Evolutionary conservation across 495 filamentous ascomycete genomes (phyloP), one percentile per base, ranked within the genome.

Genomic region (Hypoxylon fragiforme): DNA sequence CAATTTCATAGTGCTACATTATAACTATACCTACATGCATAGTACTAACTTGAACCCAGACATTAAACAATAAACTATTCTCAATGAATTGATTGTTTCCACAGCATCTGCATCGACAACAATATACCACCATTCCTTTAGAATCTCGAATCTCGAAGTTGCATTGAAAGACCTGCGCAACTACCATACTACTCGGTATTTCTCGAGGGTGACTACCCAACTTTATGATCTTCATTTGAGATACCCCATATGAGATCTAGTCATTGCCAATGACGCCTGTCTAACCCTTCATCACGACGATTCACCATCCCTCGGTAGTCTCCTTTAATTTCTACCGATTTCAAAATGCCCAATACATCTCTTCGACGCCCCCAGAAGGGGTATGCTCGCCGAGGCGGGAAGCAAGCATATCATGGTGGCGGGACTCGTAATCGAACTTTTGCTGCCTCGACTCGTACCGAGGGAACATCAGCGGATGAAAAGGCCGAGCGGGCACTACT

Each of bases 391-490:
- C 65, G 70, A 8, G 79, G 80, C 37, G 73, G 74, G 15, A 83
- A 77, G 66, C 48, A 55, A n/a, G 80, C 78, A 59, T 81, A 80
- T 65, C 78, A 81, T 73, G 80, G 81, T 30, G 57, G 81, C 32
- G 57, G 42, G 12, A 53, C 36, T 46, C 67, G 54, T 67, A 69
- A 77, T 69, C 82, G 50, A 89, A 95, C 90, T 2, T 86, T 96
- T 59, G 84, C 92, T 34, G 85, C 89, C 30, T 81, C 88, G 30
- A 75, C 91, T 40, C 81, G 82, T 32, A 85, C 82, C 30, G 95
- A 97, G 77, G 84, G 83, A 19, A 97, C 90, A 3, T 91, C 87
- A 3, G 84, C 87, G 63, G 88, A 92, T 80, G 82, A 85, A 60
- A 95, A 88, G 68, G 77, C 88, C 69, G 91, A 97, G 75, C 83